Percentiles rank a stretch among this genome's conserved stretches.
phyloP scores from a whole-genome alignment of 177 flowering plant species.

The Vitis hybrid region DNA sequence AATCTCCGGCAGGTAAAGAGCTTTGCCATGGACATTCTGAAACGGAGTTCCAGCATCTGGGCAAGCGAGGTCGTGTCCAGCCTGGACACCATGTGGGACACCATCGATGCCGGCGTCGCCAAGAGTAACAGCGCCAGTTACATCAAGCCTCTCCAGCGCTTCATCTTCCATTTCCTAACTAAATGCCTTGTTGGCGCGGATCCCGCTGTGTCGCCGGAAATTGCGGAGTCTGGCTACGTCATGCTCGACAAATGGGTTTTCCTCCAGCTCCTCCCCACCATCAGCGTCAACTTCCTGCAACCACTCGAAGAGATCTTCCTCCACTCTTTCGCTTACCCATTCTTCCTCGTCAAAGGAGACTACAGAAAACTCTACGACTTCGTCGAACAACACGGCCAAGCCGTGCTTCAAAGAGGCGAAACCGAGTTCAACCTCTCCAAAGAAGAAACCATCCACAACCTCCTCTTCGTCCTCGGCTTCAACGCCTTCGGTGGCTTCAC shows the following conservation, averaged over 20 bases:
- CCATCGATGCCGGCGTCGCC: constrained; percentile 46
- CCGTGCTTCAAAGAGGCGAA: constrained; percentile 40
- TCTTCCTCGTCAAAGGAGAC: constrained; percentile 44
- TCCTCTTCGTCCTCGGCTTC: constrained; percentile 74
- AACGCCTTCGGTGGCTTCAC: constrained; percentile 90
- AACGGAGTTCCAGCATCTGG: constrained; percentile 61
- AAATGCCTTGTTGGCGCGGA: constrained; percentile 65
- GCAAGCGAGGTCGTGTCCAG: constrained; percentile 35
- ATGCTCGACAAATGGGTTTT: constrained; percentile 71
- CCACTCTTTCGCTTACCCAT: constrained; percentile 75
- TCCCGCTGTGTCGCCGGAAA: constrained; percentile 44
- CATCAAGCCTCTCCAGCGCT: constrained; percentile 48
- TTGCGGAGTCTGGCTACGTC: constrained; percentile 44
- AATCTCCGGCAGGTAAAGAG: constrained; percentile 40
- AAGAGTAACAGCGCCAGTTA: constrained; percentile 24
- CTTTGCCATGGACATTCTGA: constrained; percentile 54
- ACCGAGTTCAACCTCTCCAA: constrained; percentile 56
- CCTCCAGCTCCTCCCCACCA: constrained; percentile 64
- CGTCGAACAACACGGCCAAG: constrained; percentile 47
- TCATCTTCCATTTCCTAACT: constrained; percentile 61
- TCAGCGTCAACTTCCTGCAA: constrained; percentile 41
- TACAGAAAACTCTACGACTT: constrained; percentile 63
- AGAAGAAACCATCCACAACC: constrained; percentile 70
- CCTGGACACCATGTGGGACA: constrained; percentile 59
- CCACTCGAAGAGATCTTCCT: constrained; percentile 76